Base-by-base conservation (phyloP, 2,329 filamentous ascomycete genomes). In the Huntiella savannae region DNA sequence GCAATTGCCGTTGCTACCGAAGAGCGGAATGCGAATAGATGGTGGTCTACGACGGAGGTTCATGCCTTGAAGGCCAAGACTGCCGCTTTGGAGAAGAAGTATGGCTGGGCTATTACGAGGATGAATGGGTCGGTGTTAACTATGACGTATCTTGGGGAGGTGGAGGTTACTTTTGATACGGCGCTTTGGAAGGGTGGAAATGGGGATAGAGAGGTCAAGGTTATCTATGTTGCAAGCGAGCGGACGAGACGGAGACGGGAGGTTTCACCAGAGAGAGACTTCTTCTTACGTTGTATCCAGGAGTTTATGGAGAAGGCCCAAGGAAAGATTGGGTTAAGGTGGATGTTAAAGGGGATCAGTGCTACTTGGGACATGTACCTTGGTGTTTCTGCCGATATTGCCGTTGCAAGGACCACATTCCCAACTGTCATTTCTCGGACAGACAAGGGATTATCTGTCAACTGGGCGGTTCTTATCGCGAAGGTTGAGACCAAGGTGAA, bases 31-130 rank as follows among this genome's bases (percentile, higher is more conserved):
- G 82, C 93, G 55, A 93, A 82, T 58, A 77, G 87, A 45, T 87
- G 88, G 35, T 95, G 87, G 79, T 88, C 79, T 48, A 75, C 79
- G 45, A 77, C 71, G 22, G 91, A 96, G 61, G 83, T 96, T 52
- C 72, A 72, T 52, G 65, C 67, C 35, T 67, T 93, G n/a, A 86
- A 87, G 70, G 73, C 82, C 40, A 75, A 72, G 51, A 77, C 82
- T 37, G 69, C 77, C 36, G 63, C 64, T 0, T 65, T 88, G 16
- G 81, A 87, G 58, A 69, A 69, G 49, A 60, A 71, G 46, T 66
- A 78, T 55, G 79, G 79, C 46, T 91, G 83, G 83, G 69, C 72
- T 22, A 77, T 88, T 51, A 76, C 71, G 2, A 74, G 79, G 13
- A 70, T 79, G 16, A 64, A 70, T 1, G 71, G 69, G 13, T 72